Evolutionary conservation across 2,329 filamentous ascomycete species (phyloP), one percentile per base, ranked within the genome.

Genomic region (Biscogniauxia sp.): DNA sequence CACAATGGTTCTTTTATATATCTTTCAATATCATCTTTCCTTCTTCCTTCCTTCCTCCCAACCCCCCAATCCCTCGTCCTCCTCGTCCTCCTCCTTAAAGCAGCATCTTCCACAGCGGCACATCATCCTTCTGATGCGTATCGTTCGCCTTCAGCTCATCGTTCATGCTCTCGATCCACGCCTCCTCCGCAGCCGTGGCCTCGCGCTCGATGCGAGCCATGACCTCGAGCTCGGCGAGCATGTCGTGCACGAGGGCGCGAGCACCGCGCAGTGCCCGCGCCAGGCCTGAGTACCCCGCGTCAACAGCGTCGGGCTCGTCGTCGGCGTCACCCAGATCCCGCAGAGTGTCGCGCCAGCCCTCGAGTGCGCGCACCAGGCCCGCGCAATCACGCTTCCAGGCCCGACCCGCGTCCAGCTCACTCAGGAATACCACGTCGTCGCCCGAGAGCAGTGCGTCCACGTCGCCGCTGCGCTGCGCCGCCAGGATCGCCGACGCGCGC

Each of bases 151-250:
- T 66, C 45, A 71, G 61, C 20, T 76, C 75, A 54, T 78, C 70
- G 67, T 82, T 86, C 76, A 84, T 81, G 60, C 69, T 75, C 71
- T 78, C 78, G 51, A 90, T 83, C 84, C 87, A 89, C 51, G 77
- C 78, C 59, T 80, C 79, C 73, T 90, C 88, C 52, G 80, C 77
- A 53, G 73, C 75, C 56, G 85, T 73, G 4, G 84, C 82, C 66
- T 86, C 84, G 53, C 75, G 76, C 74, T 88, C 85, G 59, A 90
- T 83, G 67, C 81, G 79, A 58, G 79, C 79, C 87, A 90, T 90
- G 61, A 82, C 62, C n/a, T 73, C 73, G 63, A 90, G 74, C 76
- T 90, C 88, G n/a, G 76, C 77, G 52, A 87, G 72, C 86, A 89
- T 89, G 41, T 81, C 84, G 54, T 76, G 70, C 13, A 88, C 79